phyloP scores from a whole-genome alignment of 176 grass and related monocot species.

The Thinopyrum elongatum region DNA sequence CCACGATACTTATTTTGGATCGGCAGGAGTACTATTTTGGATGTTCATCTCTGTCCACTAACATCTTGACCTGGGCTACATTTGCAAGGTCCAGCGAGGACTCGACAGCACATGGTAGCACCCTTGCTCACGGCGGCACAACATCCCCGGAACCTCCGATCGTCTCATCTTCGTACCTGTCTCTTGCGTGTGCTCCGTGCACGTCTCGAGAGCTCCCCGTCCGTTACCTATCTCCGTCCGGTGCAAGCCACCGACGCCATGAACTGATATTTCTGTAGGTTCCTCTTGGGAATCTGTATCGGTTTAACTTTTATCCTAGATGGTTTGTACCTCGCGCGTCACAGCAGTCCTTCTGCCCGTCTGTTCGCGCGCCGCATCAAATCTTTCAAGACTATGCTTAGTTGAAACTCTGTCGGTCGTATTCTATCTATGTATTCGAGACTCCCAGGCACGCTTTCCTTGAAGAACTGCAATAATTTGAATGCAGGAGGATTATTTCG shows the following conservation, averaged over 20 bases:
- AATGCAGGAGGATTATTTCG: constrained; percentile 33
- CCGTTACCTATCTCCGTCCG: constrained; percentile 20
- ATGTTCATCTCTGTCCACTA: constrained; percentile 1
- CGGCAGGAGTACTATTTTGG: too few species aligned
- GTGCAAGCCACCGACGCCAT: constrained; percentile 25
- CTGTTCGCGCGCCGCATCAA: background rate
- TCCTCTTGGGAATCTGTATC: constrained; percentile 58
- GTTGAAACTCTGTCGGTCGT: constrained; percentile 1
- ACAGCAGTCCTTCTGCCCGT: background rate
- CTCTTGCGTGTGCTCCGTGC: constrained; percentile 22
- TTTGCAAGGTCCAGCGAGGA: constrained; percentile 28
- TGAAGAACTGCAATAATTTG: constrained; percentile 41
- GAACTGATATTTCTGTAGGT: constrained; percentile 52
- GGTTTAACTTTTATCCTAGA: constrained; percentile 42
- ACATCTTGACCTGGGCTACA: constrained; percentile 10
- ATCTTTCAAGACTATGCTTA: constrained; percentile 26
- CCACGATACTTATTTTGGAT: too few species aligned
- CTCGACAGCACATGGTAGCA: constrained; percentile 21
- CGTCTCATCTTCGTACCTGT: background rate
- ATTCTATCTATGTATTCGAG: constrained; percentile 33
- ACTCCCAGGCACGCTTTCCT: constrained; percentile 25
- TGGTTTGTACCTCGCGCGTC: constrained; percentile 17
- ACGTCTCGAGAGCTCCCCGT: constrained; percentile 28
- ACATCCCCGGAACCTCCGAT: background rate
- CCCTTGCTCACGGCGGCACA: constrained; percentile 6